These are phyloP conservation scores for Trichoderma hamatum DNA, from an alignment of 2,329 filamentous ascomycete species.

Conservation along the genomic window DNA sequence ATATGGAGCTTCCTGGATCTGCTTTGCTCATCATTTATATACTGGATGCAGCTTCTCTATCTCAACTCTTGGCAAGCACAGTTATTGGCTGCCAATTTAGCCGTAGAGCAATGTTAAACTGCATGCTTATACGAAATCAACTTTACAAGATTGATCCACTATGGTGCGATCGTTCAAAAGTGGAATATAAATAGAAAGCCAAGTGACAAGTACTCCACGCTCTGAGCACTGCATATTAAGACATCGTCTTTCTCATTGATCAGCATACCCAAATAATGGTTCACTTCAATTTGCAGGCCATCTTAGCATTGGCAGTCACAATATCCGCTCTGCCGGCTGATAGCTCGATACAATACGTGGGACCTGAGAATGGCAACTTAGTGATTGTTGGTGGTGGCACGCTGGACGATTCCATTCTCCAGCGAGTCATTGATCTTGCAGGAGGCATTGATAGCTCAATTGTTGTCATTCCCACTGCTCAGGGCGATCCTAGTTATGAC, in stretches of 20 bases:
- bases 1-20: neutral
- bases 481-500: slow-evolving; percentile 13
- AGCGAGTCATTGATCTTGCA: slow-evolving; percentile 10
- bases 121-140: neutral
- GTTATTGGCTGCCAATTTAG: neutral
- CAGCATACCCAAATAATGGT: neutral
- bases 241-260: neutral
- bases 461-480: slow-evolving; percentile 15
- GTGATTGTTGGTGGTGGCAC: slow-evolving; percentile 15
- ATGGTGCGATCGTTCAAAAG: neutral
- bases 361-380: slow-evolving; percentile 17
- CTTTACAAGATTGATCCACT: slow-evolving; percentile 21
- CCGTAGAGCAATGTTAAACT: neutral
- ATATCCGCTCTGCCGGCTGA: neutral
- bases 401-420: slow-evolving; percentile 11
- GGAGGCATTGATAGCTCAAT: slow-evolving; percentile 14
- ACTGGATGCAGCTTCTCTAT: neutral
- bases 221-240: neutral
- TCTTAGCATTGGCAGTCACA: neutral
- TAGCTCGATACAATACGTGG: neutral
- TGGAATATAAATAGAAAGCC: neutral
- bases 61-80: neutral
- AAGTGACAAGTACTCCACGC: too few relatives aligned
- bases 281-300: neutral
- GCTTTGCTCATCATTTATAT: neutral